These are phyloP conservation scores for Populus euphratica DNA, from an alignment of 345 rosid species.

Conservation along the genomic window DNA sequence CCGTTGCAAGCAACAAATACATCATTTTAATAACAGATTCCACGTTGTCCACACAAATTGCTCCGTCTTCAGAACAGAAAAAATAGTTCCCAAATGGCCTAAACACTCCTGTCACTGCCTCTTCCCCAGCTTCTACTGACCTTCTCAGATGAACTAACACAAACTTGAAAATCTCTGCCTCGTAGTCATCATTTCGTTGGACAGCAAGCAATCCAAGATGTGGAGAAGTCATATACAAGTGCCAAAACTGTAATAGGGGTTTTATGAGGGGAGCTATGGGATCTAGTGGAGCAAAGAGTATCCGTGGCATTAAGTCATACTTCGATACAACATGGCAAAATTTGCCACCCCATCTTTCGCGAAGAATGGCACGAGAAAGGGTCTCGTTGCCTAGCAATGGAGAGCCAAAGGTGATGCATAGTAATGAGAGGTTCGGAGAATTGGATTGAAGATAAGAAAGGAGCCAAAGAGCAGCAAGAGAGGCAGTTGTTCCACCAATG, in stretches of 20 bases:
- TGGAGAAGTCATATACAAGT: slow-evolving; percentile 26
- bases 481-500: slow-evolving; percentile 70
- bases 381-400: slow-evolving; percentile 68
- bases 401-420: slow-evolving; percentile 79
- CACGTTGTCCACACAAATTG: slow-evolving; percentile 66
- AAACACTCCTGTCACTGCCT: slow-evolving; percentile 18
- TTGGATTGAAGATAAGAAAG: slow-evolving; percentile 42
- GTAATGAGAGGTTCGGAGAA: slow-evolving; percentile 28
- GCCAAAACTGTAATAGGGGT: slow-evolving; percentile 30
- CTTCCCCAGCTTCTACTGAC: slow-evolving; percentile 3
- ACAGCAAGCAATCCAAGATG: slow-evolving; percentile 3
- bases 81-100: slow-evolving; percentile 75
- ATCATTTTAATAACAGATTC: slow-evolving; percentile 48
- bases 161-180: slow-evolving; percentile 16
- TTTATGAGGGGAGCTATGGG: slow-evolving; percentile 23
- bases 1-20: slow-evolving; percentile 38
- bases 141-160: slow-evolving; percentile 20
- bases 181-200: slow-evolving; percentile 16
- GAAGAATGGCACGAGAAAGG: slow-evolving; percentile 53
- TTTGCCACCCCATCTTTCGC: slow-evolving; percentile 58
- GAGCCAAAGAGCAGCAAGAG: slow-evolving; percentile 73
- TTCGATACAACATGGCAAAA: slow-evolving; percentile 66
- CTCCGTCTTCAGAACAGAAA: slow-evolving; percentile 69
- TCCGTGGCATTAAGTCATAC: slow-evolving; percentile 52
- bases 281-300: slow-evolving; percentile 36